Percentiles rank a stretch among this genome's conserved stretches.
Evolutionary conservation across 2,329 filamentous ascomycete species (phyloP).

Genomic region (Cladobotryum mycophilum): DNA sequence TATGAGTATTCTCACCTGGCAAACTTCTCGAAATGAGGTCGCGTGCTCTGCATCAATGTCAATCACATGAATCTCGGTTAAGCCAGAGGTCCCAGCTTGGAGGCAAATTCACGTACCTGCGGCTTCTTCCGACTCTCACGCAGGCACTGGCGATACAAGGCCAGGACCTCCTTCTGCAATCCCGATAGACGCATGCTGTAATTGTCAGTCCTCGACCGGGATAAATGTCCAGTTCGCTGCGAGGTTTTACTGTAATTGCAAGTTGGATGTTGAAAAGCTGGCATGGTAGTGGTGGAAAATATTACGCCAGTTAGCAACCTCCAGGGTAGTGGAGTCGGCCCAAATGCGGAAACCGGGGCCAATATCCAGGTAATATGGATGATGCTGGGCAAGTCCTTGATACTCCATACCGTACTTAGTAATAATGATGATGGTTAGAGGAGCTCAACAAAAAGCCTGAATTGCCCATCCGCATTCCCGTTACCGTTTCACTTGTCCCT

Average conservation of each 20-base stretch:
- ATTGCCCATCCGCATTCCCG: too few relatives aligned
- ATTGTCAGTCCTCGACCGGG: not conserved
- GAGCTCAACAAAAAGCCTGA: too few relatives aligned
- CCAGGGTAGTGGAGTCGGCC: not conserved
- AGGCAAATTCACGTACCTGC: conserved; percentile 38
- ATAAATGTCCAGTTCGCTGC: not conserved
- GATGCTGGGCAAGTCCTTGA: too few relatives aligned
- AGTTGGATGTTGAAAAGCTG: too few relatives aligned
- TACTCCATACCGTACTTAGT: too few relatives aligned
- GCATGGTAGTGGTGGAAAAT: too few relatives aligned
- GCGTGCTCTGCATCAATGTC: conserved; percentile 39
- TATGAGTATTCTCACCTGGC: conserved; percentile 44
- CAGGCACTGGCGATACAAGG: conserved; percentile 80
- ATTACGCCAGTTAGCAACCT: too few relatives aligned
- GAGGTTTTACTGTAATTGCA: too few relatives aligned
- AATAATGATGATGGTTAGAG: too few relatives aligned
- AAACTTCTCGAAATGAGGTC: conserved; percentile 57
- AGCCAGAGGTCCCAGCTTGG: not conserved
- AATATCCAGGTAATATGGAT: not conserved
- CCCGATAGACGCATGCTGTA: conserved; percentile 59
- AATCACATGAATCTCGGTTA: not conserved
- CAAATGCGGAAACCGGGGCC: conserved; percentile 3
- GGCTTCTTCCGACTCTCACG: conserved; percentile 79
- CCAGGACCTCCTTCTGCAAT: conserved; percentile 81
- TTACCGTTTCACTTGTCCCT: too few relatives aligned